Conservation (phyloP, 306 rosid species). For the Corylus avellana region DNA sequence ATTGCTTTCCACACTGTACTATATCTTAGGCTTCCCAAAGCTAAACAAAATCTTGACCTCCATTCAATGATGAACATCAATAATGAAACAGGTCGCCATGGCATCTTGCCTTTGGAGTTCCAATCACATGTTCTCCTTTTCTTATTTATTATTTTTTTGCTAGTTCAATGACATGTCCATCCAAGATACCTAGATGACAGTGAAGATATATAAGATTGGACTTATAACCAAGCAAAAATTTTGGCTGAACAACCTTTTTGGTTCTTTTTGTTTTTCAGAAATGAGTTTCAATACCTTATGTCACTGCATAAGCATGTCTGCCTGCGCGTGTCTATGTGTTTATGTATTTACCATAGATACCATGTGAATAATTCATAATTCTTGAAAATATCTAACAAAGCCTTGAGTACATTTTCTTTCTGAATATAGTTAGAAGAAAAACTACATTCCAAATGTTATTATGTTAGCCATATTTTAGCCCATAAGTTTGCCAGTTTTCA, state of each 20-base stretch:
- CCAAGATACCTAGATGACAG: background rate
- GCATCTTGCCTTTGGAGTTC: background rate
- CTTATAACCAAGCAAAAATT: background rate
- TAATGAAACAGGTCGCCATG: background rate
- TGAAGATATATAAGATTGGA: background rate
- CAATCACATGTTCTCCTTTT: background rate
- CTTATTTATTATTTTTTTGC: background rate
- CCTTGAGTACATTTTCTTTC: background rate
- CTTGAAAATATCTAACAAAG: background rate
- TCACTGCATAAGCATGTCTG: background rate
- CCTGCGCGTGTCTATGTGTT: background rate
- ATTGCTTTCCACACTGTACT: background rate
- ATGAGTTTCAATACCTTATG: background rate
- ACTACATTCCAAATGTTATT: background rate
- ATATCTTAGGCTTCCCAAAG: background rate
- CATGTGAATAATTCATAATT: background rate
- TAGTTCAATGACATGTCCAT: background rate
- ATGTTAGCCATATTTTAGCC: constrained; percentile 3
- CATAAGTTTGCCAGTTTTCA: constrained; percentile 8
- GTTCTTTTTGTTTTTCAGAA: background rate
- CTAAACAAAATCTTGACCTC: background rate
- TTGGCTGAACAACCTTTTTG: background rate
- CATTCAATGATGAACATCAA: background rate
- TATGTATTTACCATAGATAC: background rate
- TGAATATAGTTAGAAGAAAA: background rate